Base-by-base conservation (phyloP, 2,329 filamentous ascomycete genomes). In the Plenodomus lindquistii region DNA sequence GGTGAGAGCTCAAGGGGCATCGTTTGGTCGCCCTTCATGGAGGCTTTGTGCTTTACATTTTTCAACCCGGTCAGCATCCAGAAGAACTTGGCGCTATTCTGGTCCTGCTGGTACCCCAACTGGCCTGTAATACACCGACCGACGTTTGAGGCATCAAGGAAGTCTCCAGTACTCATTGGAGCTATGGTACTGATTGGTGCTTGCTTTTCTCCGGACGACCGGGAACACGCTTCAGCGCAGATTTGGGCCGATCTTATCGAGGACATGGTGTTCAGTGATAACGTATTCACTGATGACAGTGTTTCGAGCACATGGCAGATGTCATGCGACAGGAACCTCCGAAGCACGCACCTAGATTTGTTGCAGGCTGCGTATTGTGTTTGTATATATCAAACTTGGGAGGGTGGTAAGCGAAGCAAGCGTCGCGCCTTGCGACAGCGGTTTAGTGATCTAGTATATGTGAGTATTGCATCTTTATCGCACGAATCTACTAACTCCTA, bases 91-190 rank as follows among this genome's bases (percentile, higher is more conserved):
- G n/a, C 20, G 6, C 40, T 48, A 5, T 48, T 48, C 22, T 48
- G 46, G 46, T 44, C 40, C 31, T 48, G 40, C 36, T 48, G 46
- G 46, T 48, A 48, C 36, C 40, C 40, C 4, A 48, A 48, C 22
- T 48, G 40, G 46, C 46, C 46, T 2, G 27, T 22, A 15, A 44
- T 48, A 13, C 46, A 48, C 34, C 19, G 22, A n/a, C 46, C 46
- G 18, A 31, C 46, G 11, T 48, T 48, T 18, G 17, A 38, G 11
- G 11, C 17, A 4, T 2, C 2, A 4, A 3, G 18, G 24, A 19
- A 31, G 16, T 22, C 44, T 13, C 18, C 29, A 37, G 19, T 5
- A 7, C 29, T 47, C 5, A 19, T 42, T 15, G 38, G 27, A 9
- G 29, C 29, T 6, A 47, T 47, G 44, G 20, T 21, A 9, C n/a